phyloP scores from a whole-genome alignment of 2,329 filamentous ascomycete species.

The Aureobasidium sp. region DNA sequence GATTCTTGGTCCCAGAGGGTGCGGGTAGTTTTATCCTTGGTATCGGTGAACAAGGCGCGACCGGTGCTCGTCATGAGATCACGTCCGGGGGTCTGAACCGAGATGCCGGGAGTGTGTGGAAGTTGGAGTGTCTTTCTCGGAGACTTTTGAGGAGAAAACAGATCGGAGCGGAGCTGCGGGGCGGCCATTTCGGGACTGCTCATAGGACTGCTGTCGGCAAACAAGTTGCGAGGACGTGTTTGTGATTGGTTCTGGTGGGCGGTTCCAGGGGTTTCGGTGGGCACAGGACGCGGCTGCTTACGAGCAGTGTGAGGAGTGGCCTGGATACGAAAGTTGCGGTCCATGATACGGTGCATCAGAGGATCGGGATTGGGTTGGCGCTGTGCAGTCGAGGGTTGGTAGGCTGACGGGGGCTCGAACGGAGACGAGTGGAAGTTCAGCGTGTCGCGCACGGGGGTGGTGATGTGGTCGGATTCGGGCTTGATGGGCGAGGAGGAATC shows the following conservation, averaged over 20 bases:
- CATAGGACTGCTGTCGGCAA: slow-evolving; percentile 38
- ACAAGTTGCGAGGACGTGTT: slow-evolving; percentile 9
- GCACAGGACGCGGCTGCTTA: slow-evolving; percentile 31
- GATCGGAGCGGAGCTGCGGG: slow-evolving; percentile 75
- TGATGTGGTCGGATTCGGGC: slow-evolving; percentile 20
- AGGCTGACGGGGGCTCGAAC: slow-evolving; percentile 42
- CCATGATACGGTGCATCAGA: slow-evolving; percentile 81
- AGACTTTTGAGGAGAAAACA: slow-evolving; percentile 49
- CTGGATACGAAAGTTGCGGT: slow-evolving; percentile 91
- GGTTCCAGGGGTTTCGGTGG: slow-evolving; percentile 32
- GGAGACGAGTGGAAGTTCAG: slow-evolving; percentile 34
- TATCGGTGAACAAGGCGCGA: slow-evolving; percentile 29
- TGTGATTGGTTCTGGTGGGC: slow-evolving; percentile 24
- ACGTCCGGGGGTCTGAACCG: slow-evolving; percentile 62
- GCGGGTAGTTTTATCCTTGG: slow-evolving; percentile 41
- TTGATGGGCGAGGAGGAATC: slow-evolving; percentile 19
- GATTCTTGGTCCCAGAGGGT: slow-evolving; percentile 57
- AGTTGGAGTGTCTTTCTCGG: slow-evolving; percentile 24
- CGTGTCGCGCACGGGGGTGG: slow-evolving; percentile 13
- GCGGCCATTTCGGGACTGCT: slow-evolving; percentile 63
- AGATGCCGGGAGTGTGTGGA: slow-evolving; percentile 72
- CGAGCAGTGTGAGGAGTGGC: slow-evolving; percentile 71
- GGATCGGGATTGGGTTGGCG: slow-evolving; percentile 55
- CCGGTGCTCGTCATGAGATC: slow-evolving; percentile 32
- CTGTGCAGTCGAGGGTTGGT: slow-evolving; percentile 33